Base-by-base conservation (phyloP, 371 early-diverging fungal species). In the Mucor indicus region DNA sequence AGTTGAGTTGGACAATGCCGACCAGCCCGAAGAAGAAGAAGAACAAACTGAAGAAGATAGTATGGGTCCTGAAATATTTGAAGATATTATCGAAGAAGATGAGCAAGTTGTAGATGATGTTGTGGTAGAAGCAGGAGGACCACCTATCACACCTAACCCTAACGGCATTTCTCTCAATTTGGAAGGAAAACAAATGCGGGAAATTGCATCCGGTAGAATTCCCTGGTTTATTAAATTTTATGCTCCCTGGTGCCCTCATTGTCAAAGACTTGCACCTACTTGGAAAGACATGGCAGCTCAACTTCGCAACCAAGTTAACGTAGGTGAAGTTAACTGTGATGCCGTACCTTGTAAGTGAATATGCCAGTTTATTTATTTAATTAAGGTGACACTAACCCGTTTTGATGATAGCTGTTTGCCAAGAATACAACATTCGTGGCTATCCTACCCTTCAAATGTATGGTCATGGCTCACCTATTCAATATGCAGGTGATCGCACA, bases 201-300 rank as follows among this genome's bases (percentile, higher is more conserved):
- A 61, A 6, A 54, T 58, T 29, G 50, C 50, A 16, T 38, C 43
- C 17, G 44, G 39, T 19, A 44, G 37, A 4, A 55, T 51, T 24
- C 75, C 80, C 21, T 87, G 81, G 87, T 84, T 92, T 50, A 57
- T 93, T 52, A 86, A 89, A 61, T 90, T 85, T 62, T 89, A 80
- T 68, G 89, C 92, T 16, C 92, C 94, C 3, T 92, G 92, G 90
- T 94, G 94, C 62, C 70, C 77, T 11, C 90, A 91, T 64, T 96
- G 96, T 72, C 74, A 90, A 62, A 54, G 64, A 0, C 73, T 96
- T 46, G 90, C 89, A 11, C 92, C 94, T 12, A 71, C 75, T 13
- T 93, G 89, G 84, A 80, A 68, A 22, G 68, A 82, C 41, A 62
- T 95, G 53, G 92, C 86, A 19, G 57, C 59, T 25, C 62, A 64